A percentile compares a stretch with the other conserved stretches of the same genome.
phyloP scores from a whole-genome alignment of 805 yeast genomes.

The Kuraishia molischiana region DNA sequence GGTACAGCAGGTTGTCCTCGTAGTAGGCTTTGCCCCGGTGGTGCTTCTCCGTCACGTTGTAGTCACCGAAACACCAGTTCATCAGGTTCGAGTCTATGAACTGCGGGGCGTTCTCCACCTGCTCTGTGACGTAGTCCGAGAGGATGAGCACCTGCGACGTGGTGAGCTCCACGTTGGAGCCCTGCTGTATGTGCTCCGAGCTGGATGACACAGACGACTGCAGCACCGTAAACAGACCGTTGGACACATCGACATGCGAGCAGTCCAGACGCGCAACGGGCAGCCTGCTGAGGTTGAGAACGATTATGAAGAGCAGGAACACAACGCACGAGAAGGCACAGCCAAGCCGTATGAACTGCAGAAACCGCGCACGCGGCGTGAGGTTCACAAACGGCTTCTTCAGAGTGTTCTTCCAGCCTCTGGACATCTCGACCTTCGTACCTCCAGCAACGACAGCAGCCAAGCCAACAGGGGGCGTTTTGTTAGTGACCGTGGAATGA shows the following conservation, averaged over 20 bases:
- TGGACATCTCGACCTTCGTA: too few relatives aligned
- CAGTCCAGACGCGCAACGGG: constrained; percentile 32
- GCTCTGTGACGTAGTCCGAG: constrained; percentile 32
- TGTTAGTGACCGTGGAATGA: too few relatives aligned
- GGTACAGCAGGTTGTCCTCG: background rate
- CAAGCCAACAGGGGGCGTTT: too few relatives aligned
- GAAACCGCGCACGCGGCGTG: constrained; percentile 13
- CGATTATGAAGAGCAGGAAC: constrained; percentile 3
- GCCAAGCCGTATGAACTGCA: constrained; percentile 11
- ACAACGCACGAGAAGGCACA: constrained; percentile 6
- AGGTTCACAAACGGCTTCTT: constrained; percentile 17
- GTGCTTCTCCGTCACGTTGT: constrained; percentile 13
- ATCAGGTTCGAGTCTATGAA: constrained; percentile 28
- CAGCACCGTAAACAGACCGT: constrained; percentile 39
- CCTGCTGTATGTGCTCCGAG: constrained; percentile 9
- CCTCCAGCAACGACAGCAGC: too few relatives aligned
- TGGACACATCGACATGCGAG: constrained; percentile 40
- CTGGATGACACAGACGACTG: constrained; percentile 15
- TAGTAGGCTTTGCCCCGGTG: background rate
- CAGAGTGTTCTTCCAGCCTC: too few relatives aligned
- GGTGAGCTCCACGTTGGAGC: constrained; percentile 22
- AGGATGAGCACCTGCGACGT: constrained; percentile 38
- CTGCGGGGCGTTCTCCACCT: constrained; percentile 41
- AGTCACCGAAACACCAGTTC: constrained; percentile 36
- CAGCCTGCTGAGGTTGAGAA: constrained; percentile 3